Conservation (phyloP, 345 rosid genomes). For the Anastatica hierochuntica region DNA sequence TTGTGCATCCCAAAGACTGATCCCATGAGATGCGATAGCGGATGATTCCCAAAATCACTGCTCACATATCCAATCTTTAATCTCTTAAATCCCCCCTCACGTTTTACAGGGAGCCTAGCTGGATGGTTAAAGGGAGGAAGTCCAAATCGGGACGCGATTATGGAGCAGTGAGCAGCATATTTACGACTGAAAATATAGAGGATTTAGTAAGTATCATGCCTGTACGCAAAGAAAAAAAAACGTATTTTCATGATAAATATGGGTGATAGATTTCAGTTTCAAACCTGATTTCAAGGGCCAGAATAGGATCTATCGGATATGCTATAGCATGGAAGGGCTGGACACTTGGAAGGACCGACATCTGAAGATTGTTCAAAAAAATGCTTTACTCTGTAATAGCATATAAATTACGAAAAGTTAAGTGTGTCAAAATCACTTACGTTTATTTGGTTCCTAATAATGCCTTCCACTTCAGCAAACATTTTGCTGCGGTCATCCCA, state of each 20-base stretch:
- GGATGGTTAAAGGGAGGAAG: conserved; percentile 71
- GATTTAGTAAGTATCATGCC: neutral
- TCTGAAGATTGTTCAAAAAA: conserved; percentile 33
- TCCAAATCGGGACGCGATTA: conserved; percentile 78
- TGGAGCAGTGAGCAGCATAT: conserved; percentile 88
- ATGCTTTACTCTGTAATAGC: conserved; percentile 5
- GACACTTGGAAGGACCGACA: conserved; percentile 88
- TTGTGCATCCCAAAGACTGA: conserved; percentile 98
- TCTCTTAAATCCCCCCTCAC: conserved; percentile 55
- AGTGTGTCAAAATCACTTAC: conserved; percentile 27
- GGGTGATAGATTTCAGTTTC: neutral
- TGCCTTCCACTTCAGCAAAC: conserved; percentile 81
- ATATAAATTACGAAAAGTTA: neutral
- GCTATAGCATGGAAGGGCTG: conserved; percentile 99
- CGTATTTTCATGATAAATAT: neutral
- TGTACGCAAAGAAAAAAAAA: neutral
- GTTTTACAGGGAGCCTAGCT: conserved; percentile 49
- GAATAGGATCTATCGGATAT: conserved; percentile 87
- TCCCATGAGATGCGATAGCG: conserved; percentile 98
- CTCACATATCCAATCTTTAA: conserved; percentile 89
- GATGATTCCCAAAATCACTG: conserved; percentile 98
- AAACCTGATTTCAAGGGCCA: conserved; percentile 96
- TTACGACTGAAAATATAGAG: conserved; percentile 54
- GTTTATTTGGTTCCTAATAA: conserved; percentile 76
- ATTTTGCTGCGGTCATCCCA: conserved; percentile 91